A percentile compares a stretch with the other conserved stretches of the same genome.
These are phyloP conservation scores for Neurospora sp. DNA, from an alignment of 495 filamentous ascomycete species.

Conservation along the genomic window DNA sequence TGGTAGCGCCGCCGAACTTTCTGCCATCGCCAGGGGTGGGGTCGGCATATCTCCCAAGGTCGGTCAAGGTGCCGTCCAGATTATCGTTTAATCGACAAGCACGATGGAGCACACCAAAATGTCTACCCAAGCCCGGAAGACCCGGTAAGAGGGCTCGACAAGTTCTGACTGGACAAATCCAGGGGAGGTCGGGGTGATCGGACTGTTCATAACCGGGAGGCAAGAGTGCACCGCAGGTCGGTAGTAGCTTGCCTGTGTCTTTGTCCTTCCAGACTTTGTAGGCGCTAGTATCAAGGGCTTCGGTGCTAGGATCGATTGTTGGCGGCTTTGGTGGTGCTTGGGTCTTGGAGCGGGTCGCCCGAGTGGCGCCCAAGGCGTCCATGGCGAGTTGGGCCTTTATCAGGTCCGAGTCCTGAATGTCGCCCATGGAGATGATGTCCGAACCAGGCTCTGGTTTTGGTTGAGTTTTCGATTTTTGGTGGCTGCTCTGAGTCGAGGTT, in stretches of 20 bases:
- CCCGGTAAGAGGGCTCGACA: slow-evolving; percentile 13
- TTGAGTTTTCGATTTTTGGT: background rate
- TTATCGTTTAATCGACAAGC: slow-evolving; percentile 16
- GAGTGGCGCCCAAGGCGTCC: background rate
- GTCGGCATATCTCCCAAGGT: slow-evolving; percentile 9
- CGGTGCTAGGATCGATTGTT: background rate
- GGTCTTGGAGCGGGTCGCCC: background rate
- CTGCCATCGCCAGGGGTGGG: background rate
- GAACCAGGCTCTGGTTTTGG: background rate
- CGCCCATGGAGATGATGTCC: background rate
- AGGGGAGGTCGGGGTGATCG: slow-evolving; percentile 10
- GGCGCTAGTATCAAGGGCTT: background rate
- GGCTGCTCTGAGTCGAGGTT: background rate
- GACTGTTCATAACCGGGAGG: background rate
- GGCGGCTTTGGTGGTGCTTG: background rate
- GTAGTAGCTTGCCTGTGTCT: background rate
- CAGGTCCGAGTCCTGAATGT: background rate
- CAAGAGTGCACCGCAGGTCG: background rate
- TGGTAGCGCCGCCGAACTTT: background rate
- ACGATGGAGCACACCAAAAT: slow-evolving; percentile 16
- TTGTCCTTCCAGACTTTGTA: background rate
- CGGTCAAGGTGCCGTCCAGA: slow-evolving; percentile 17
- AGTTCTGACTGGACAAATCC: slow-evolving; percentile 22
- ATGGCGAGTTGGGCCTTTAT: background rate
- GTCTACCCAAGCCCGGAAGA: slow-evolving; percentile 12